Conservation (phyloP, 768 basidiomycete genomes). For the Lactifluus rugatus region DNA sequence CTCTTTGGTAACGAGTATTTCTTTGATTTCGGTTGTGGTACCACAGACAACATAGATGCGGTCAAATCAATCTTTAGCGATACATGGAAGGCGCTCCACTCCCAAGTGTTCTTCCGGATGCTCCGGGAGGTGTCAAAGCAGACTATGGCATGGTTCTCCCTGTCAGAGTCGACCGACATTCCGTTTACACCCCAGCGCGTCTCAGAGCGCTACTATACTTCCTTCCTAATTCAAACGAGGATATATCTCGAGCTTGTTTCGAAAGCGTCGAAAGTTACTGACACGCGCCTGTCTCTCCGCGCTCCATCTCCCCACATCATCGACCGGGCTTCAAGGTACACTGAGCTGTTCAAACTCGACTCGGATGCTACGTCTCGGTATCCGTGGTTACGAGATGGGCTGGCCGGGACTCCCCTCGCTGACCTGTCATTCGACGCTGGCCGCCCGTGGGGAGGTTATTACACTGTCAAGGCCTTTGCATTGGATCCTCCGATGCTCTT, state of each 20-base stretch:
- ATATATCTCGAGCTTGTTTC: neutral
- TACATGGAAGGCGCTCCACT: too few species aligned
- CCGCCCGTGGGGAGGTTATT: conserved; percentile 2
- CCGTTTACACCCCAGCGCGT: neutral
- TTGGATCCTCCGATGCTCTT: conserved; percentile 1
- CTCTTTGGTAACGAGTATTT: neutral
- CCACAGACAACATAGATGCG: neutral
- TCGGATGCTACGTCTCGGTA: neutral
- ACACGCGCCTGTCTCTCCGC: neutral
- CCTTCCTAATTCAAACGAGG: neutral
- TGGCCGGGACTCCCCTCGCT: conserved; percentile 4
- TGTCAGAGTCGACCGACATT: too few species aligned
- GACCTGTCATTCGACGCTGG: neutral
- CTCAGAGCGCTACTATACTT: neutral
- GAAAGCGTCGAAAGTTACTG: neutral
- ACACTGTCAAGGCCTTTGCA: neutral
- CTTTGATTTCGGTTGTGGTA: neutral
- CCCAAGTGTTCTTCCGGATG: too few species aligned
- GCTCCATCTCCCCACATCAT: neutral
- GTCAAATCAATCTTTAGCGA: conserved; percentile 1
- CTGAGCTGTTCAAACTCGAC: neutral
- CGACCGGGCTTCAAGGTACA: neutral
- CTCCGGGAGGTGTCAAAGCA: too few species aligned
- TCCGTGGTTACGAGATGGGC: conserved; percentile 3
- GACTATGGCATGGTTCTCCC: too few species aligned